Base-by-base conservation (phyloP, 305 asterid species). In the Rubia peregrina region DNA sequence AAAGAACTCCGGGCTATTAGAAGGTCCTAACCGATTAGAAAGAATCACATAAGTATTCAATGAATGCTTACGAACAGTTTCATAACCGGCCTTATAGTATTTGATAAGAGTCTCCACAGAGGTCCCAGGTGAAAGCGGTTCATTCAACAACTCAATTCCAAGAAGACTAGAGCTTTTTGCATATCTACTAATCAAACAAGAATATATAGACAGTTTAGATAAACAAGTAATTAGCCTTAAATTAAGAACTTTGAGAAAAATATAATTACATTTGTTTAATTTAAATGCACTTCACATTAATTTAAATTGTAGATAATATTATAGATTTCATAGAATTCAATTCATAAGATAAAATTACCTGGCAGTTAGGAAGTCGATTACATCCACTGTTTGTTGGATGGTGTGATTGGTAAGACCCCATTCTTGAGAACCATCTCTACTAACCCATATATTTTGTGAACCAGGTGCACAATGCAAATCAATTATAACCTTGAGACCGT, bases 401-500 rank as follows among this genome's bases (percentile, higher is more conserved):
- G 44, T 83, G 26, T 70, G 79, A 30, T 82, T 74, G 0, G 88
- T 73, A 7, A 64, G 79, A 33, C 95, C 96, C 96, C 95, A 90
- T 81, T 90, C 93, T 48, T 67, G 80, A 6, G 81, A 84, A 7
- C 96, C 92, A 74, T 90, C 96, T 78, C 95, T 83, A 0, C 87
- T 59, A 33, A 14, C 96, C 78, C 77, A 76, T 0, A 84, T 86
- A 66, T 88, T 90, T 67, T 90, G 95, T 21, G 93, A 86, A 33
- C 90, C 92, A 0, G 91, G 91, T 11, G 89, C 91, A 5, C 85
- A 87, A 40, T 90, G 96, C 5, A 88, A 83, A 72, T 88, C 93
- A 3, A 90, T 53, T n/a, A 88, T 85, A 0, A 90, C 90, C 61
- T 73, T 83, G 0, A 90, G 41, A 43, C 79, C 81, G 19, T 90